A percentile compares a stretch with the other conserved stretches of the same genome.
phyloP scores from a whole-genome alignment of 2,329 filamentous ascomycete genomes.

The Talaromyces verruculosus region DNA sequence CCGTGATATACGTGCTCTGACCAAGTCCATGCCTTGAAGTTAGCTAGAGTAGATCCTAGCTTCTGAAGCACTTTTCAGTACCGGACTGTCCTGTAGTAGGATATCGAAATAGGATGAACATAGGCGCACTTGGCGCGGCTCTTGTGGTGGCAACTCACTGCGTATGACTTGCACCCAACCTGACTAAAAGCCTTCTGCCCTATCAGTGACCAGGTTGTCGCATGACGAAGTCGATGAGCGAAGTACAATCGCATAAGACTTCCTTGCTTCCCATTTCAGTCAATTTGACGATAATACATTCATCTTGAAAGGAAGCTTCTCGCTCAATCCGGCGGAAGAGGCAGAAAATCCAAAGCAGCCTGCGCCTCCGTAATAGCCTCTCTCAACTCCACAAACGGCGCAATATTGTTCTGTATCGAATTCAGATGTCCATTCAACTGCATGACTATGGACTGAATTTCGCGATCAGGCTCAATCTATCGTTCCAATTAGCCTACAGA shows the following conservation, averaged over 20 bases:
- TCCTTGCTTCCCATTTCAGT: background rate
- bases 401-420: constrained; percentile 46
- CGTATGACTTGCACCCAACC: background rate
- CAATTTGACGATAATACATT: background rate
- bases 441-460: constrained; percentile 37
- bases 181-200: background rate
- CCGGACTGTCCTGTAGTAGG: background rate
- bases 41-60: background rate
- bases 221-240: background rate
- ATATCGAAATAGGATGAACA: background rate
- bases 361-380: constrained; percentile 42
- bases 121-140: background rate
- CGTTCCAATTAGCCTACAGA: background rate
- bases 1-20: background rate
- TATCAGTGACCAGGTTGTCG: background rate
- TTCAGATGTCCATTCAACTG: constrained; percentile 46
- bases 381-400: constrained; percentile 37
- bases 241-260: background rate
- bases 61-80: background rate
- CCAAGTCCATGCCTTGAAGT: background rate
- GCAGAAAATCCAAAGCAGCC: constrained; percentile 35
- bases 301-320: background rate
- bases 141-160: background rate
- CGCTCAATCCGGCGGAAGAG: constrained; percentile 34
- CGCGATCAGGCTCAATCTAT: constrained; percentile 41